A percentile compares a stretch with the other conserved stretches of the same genome.
Evolutionary conservation across 2,329 filamentous ascomycete genomes (phyloP).

Genomic region (Penicillium paneum): DNA sequence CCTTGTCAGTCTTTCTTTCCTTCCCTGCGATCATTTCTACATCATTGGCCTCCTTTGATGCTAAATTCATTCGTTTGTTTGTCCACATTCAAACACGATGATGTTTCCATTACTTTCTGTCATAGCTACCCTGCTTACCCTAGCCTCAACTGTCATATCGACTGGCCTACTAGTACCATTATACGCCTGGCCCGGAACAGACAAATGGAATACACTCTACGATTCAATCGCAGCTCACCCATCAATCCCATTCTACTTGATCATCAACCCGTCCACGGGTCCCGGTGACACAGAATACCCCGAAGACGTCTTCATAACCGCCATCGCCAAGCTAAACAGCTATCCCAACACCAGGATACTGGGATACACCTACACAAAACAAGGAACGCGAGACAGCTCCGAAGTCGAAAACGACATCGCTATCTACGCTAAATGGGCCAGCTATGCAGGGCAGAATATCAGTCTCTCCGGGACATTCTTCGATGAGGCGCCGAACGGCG

Average conservation of each 20-base stretch:
- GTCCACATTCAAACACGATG: background rate
- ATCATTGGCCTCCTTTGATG: no score
- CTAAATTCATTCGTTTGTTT: background rate
- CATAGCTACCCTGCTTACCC: slow-evolving; percentile 8
- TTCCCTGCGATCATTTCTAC: background rate
- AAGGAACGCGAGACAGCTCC: slow-evolving; percentile 30
- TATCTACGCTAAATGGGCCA: slow-evolving; percentile 39
- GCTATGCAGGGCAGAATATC: slow-evolving; percentile 23
- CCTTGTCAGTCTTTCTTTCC: background rate
- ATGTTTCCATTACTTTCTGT: slow-evolving; percentile 10
- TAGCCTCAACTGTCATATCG: slow-evolving; percentile 13
- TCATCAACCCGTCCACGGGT: slow-evolving; percentile 32
- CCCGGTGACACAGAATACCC: slow-evolving; percentile 35
- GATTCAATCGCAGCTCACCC: slow-evolving; percentile 22
- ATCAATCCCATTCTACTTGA: slow-evolving; percentile 26
- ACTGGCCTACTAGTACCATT: slow-evolving; percentile 23
- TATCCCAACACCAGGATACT: slow-evolving; percentile 39
- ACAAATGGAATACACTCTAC: slow-evolving; percentile 25
- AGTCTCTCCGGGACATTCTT: slow-evolving; percentile 42
- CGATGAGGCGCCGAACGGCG: slow-evolving; percentile 34
- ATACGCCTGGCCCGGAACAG: slow-evolving; percentile 25
- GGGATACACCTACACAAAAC: slow-evolving; percentile 43
- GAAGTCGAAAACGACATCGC: slow-evolving; percentile 37
- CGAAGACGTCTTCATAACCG: slow-evolving; percentile 34
- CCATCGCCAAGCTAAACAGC: slow-evolving; percentile 36